Percentiles rank a stretch among this genome's conserved stretches.
These are phyloP conservation scores for Fusarium zealandicum DNA, from an alignment of 2,329 filamentous ascomycete genomes.

Conservation along the genomic window DNA sequence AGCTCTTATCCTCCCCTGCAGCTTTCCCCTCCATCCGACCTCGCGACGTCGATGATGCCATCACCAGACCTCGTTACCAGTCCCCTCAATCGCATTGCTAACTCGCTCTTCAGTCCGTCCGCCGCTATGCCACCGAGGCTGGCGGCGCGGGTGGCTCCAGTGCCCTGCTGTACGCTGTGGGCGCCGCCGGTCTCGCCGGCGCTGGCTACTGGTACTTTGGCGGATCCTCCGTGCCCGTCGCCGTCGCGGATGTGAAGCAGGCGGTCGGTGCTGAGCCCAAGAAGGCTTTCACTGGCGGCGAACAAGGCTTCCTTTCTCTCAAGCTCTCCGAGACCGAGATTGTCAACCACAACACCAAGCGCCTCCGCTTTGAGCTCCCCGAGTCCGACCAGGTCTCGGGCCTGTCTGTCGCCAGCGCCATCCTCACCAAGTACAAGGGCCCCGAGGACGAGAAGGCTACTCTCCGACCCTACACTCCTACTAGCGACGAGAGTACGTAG, in stretches of 20 bases:
- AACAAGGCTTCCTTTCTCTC: slow-evolving; percentile 87
- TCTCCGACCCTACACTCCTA: slow-evolving; percentile 91
- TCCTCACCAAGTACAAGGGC: slow-evolving; percentile 91
- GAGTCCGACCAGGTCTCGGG: slow-evolving; percentile 86
- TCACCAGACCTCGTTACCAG: slow-evolving; percentile 2
- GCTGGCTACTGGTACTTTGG: slow-evolving; percentile 64
- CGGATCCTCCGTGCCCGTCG: slow-evolving; percentile 60
- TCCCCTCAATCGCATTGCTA: slow-evolving; percentile 14
- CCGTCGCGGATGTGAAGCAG: slow-evolving; percentile 57
- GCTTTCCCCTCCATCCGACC: slow-evolving; percentile 4
- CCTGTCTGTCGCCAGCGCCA: slow-evolving; percentile 80
- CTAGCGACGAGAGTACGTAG: slow-evolving; percentile 78
- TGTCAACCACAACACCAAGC: slow-evolving; percentile 96
- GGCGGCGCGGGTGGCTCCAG: slow-evolving; percentile 62
- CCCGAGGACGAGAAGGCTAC: slow-evolving; percentile 84
- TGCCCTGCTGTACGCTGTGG: slow-evolving; percentile 66
- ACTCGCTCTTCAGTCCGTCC: slow-evolving; percentile 55
- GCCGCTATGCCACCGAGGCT: slow-evolving; percentile 73
- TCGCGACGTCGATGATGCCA: slow-evolving; percentile 7
- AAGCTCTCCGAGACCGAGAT: slow-evolving; percentile 79
- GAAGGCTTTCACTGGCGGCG: slow-evolving; percentile 75
- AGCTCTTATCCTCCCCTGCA: no score
- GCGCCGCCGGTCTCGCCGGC: slow-evolving; percentile 65
- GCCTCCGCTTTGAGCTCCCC: slow-evolving; percentile 84
- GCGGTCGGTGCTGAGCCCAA: slow-evolving; percentile 62